Evolutionary conservation across 306 rosid species (phyloP).

Genomic region (Cucurbita maxima): DNA sequence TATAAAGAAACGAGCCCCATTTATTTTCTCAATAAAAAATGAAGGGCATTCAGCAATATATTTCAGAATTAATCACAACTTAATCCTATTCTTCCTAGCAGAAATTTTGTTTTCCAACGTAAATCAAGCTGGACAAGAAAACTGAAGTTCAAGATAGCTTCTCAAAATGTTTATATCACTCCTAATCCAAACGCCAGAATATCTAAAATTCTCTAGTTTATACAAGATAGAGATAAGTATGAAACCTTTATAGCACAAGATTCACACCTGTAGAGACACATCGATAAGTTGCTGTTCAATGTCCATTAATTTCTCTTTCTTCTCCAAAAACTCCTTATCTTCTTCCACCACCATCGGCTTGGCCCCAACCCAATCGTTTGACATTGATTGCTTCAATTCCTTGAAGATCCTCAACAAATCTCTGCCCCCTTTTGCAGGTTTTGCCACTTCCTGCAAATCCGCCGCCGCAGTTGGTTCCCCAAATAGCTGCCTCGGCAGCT

Average conservation of each 20-base stretch:
- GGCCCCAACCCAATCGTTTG: conserved; percentile 80
- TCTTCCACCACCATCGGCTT: conserved; percentile 72
- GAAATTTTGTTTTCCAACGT: background rate
- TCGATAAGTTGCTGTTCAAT: conserved; percentile 58
- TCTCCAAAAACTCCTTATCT: conserved; percentile 78
- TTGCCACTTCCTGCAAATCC: conserved; percentile 13
- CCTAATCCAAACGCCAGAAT: background rate
- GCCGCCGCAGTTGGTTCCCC: conserved; percentile 5
- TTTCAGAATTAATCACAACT: background rate
- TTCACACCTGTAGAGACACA: conserved; percentile 71
- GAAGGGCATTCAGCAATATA: background rate
- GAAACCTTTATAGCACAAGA: background rate
- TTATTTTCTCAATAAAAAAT: background rate
- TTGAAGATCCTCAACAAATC: conserved; percentile 30
- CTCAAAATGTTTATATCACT: background rate
- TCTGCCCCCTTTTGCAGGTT: conserved; percentile 23
- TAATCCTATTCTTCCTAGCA: background rate
- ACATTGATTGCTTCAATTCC: conserved; percentile 73
- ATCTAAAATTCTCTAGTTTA: background rate
- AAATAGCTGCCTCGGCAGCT: conserved; percentile 20
- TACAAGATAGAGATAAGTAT: background rate
- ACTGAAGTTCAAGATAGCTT: background rate
- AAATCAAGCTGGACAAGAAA: background rate
- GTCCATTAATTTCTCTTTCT: conserved; percentile 50
- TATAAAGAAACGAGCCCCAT: background rate